Conservation (phyloP, 352 stramenopile genomes). For the Globisporangium recalcitrans region DNA sequence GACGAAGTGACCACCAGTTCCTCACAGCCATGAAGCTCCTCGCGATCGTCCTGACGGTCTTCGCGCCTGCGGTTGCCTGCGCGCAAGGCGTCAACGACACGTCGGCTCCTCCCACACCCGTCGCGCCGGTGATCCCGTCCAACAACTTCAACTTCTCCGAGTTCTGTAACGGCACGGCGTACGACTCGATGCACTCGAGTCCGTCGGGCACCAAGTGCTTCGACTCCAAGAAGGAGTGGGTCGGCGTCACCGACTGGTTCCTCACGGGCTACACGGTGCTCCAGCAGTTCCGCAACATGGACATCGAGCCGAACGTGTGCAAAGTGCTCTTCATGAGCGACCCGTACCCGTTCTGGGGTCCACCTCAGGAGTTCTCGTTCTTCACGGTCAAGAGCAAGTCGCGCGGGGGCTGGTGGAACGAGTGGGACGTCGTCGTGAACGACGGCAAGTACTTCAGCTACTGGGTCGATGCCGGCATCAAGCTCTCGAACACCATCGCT, state of each 20-base stretch:
- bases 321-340: slow-evolving; percentile 2
- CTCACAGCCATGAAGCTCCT: neutral
- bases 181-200: slow-evolving; percentile 6
- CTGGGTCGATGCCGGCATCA: neutral
- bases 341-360: neutral
- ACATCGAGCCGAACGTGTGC: neutral
- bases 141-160: slow-evolving; percentile 3
- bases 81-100: neutral
- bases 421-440: slow-evolving; percentile 1
- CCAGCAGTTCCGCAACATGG: neutral
- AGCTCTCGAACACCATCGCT: slow-evolving; percentile 2
- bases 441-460: neutral
- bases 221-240: neutral
- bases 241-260: slow-evolving; percentile 6
- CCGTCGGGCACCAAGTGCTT: slow-evolving; percentile 2
- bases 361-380: neutral
- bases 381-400: slow-evolving; percentile 9
- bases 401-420: neutral
- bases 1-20: too few relatives aligned
- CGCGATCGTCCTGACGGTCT: neutral
- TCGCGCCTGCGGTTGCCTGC: too few relatives aligned
- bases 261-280: slow-evolving; percentile 3
- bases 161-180: slow-evolving; percentile 2
- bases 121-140: neutral
- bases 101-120: neutral